phyloP scores from a whole-genome alignment of 257 asterid species.

The Henckelia pumila region DNA sequence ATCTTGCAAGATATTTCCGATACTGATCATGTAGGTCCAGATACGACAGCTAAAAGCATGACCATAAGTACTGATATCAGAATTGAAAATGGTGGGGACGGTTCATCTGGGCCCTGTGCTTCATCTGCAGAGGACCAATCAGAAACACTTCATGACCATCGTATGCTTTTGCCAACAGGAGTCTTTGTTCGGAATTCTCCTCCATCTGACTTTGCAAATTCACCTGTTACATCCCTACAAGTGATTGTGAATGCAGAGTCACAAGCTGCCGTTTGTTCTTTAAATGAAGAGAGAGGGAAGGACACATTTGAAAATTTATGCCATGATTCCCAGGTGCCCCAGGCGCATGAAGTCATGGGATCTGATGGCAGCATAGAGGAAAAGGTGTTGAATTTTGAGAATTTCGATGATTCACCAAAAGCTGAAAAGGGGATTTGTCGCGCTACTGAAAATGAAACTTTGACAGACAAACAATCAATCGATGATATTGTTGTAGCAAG shows the following conservation, averaged over 20 bases:
- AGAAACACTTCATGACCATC: constrained; percentile 25
- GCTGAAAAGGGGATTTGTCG: constrained; percentile 24
- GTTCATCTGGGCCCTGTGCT: constrained; percentile 14
- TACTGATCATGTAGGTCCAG: constrained; percentile 20
- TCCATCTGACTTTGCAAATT: constrained; percentile 27
- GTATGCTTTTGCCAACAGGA: constrained; percentile 6
- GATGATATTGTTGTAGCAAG: constrained; percentile 24
- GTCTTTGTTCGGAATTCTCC: constrained; percentile 20
- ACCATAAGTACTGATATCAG: constrained; percentile 2
- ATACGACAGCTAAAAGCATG: constrained; percentile 22
- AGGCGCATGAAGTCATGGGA: constrained; percentile 23
- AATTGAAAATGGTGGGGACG: constrained; percentile 30
- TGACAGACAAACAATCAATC: constrained; percentile 28
- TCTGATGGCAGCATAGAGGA: constrained; percentile 29
- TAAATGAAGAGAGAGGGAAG: constrained; percentile 19
- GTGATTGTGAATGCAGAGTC: constrained; percentile 28
- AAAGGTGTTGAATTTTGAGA: constrained; percentile 28
- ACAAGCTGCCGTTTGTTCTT: constrained; percentile 18
- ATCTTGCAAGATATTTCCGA: constrained; percentile 22
- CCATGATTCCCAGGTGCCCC: constrained; percentile 21
- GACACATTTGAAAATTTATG: constrained; percentile 26
- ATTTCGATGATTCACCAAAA: constrained; percentile 25
- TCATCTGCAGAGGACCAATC: constrained; percentile 25
- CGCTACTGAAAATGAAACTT: constrained; percentile 29
- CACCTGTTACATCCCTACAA: constrained; percentile 26